These are phyloP conservation scores for Microthlaspi erraticum DNA, from an alignment of 345 rosid species.

Conservation along the genomic window DNA sequence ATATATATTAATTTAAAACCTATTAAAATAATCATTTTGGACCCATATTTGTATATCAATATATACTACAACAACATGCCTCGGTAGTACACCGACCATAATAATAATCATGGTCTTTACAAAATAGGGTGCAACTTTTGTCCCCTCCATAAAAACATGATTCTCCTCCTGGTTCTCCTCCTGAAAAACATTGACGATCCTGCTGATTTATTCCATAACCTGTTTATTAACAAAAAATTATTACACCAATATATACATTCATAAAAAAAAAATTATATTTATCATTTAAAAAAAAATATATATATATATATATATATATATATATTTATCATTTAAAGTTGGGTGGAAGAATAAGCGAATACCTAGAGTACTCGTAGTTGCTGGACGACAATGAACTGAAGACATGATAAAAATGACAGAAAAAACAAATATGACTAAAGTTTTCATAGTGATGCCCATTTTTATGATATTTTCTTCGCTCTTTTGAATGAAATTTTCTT, in stretches of 20 bases:
- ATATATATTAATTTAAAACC: too few species aligned
- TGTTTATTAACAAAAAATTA: not conserved
- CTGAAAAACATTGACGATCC: not conserved
- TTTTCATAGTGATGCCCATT: not conserved
- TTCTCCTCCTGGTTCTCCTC: not conserved
- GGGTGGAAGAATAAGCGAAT: not conserved
- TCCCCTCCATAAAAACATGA: not conserved
- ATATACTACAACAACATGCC: conserved; percentile 25
- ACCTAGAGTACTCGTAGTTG: not conserved
- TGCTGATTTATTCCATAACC: not conserved
- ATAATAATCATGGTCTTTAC: not conserved
- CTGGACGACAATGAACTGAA: not conserved
- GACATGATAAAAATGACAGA: not conserved
- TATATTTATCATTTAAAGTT: not conserved
- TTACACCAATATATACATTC: not conserved
- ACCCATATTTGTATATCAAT: not conserved
- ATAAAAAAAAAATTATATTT: not conserved
- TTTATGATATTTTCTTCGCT: not conserved
- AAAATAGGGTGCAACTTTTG: not conserved
- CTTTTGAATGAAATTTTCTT: not conserved
- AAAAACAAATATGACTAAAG: not conserved
- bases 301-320: too few species aligned
- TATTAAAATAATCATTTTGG: not conserved
- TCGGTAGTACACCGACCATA: conserved; percentile 11
- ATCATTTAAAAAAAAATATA: not conserved